phyloP scores from a whole-genome alignment of 2,329 filamentous ascomycete species.

The Scytalidium lignicola region DNA sequence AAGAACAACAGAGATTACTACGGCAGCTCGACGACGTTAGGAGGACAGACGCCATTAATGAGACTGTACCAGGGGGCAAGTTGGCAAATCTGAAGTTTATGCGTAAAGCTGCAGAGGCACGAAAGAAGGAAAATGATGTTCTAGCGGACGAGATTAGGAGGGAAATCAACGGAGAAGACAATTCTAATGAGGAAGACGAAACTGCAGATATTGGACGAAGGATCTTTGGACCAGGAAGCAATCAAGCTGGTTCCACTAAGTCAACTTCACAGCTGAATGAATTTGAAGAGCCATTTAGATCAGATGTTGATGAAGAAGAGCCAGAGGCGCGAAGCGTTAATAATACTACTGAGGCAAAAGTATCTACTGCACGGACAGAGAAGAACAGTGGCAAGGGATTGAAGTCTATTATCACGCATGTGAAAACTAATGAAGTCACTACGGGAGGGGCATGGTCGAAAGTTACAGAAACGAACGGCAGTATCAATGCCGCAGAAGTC shows the following conservation, averaged over 20 bases:
- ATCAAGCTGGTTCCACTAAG: slow-evolving; percentile 32
- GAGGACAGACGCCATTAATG: slow-evolving; percentile 41
- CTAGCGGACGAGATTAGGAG: slow-evolving; percentile 64
- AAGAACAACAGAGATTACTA: slow-evolving; percentile 43
- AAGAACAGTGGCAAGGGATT: not conserved
- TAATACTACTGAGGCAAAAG: slow-evolving; percentile 4
- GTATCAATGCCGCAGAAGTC: slow-evolving; percentile 22
- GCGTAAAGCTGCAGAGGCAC: slow-evolving; percentile 76
- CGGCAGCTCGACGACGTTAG: slow-evolving; percentile 41
- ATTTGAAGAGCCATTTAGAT: slow-evolving; percentile 54
- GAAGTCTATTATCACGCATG: slow-evolving; percentile 5
- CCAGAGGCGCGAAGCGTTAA: slow-evolving; percentile 26
- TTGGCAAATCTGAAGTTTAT: slow-evolving; percentile 90
- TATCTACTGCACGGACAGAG: not conserved
- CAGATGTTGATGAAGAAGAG: slow-evolving; percentile 38
- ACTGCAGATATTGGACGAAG: slow-evolving; percentile 62
- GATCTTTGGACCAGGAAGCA: slow-evolving; percentile 55
- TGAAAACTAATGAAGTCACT: slow-evolving; percentile 10
- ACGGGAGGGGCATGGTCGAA: slow-evolving; percentile 30
- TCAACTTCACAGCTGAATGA: slow-evolving; percentile 36
- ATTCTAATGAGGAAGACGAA: slow-evolving; percentile 48
- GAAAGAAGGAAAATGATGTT: slow-evolving; percentile 76
- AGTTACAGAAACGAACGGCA: slow-evolving; percentile 15
- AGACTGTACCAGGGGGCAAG: slow-evolving; percentile 52
- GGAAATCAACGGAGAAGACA: slow-evolving; percentile 62